These are phyloP conservation scores for Populus euphratica DNA, from an alignment of 345 rosid species.

Conservation along the genomic window DNA sequence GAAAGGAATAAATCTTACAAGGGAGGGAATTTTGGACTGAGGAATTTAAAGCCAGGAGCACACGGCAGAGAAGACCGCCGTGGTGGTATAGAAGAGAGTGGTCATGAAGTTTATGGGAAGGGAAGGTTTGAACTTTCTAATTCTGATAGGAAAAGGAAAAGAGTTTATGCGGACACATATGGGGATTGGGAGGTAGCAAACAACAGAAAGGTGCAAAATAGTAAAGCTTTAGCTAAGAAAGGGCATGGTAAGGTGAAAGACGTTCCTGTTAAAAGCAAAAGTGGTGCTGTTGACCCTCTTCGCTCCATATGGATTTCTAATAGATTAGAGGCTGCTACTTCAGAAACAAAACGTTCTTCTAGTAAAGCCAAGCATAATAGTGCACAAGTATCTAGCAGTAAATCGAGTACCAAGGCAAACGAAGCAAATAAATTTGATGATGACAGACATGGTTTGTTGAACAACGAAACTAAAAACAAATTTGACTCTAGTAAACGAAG, in stretches of 20 bases:
- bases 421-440: conserved; percentile 17
- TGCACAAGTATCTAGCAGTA: conserved; percentile 13
- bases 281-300: conserved; percentile 19
- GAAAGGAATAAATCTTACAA: conserved; percentile 2
- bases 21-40: neutral
- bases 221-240: conserved; percentile 11
- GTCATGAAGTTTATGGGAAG: neutral
- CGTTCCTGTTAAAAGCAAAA: conserved; percentile 20
- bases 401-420: conserved; percentile 27
- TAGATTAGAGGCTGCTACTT: conserved; percentile 9
- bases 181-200: neutral
- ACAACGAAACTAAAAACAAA: conserved; percentile 25
- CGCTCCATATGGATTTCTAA: conserved; percentile 53
- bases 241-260: conserved; percentile 19
- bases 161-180: conserved; percentile 32
- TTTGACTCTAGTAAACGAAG: conserved; percentile 24
- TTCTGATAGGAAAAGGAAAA: conserved; percentile 40
- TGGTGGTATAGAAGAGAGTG: conserved; percentile 6
- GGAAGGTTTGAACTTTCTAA: neutral
- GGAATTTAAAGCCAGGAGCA: neutral
- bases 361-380: conserved; percentile 22
- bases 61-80: neutral
- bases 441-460: conserved; percentile 13
- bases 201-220: neutral
- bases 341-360: conserved; percentile 29